A percentile compares a stretch with the other conserved stretches of the same genome.
These are phyloP conservation scores for Leucoagaricus sp. DNA, from an alignment of 1,284 basidiomycete genomes.

Conservation along the genomic window DNA sequence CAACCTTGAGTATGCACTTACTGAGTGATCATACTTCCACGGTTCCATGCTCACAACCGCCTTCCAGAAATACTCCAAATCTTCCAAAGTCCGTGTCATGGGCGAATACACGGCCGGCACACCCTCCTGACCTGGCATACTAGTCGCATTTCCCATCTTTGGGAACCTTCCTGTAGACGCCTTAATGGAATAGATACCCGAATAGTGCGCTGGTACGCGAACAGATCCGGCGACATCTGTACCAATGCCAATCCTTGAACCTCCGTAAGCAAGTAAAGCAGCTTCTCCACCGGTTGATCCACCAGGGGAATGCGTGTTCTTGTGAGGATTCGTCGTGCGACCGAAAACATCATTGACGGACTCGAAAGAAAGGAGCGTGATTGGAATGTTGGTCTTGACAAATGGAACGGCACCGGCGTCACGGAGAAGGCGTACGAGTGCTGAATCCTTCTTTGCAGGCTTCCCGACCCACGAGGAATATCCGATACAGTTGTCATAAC, in stretches of 20 bases:
- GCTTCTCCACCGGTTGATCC: slow-evolving; percentile 75
- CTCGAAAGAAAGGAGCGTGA: slow-evolving; percentile 78
- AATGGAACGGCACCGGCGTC: slow-evolving; percentile 75
- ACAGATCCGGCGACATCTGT: slow-evolving; percentile 75
- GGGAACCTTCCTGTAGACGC: slow-evolving; percentile 55
- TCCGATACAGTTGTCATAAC: slow-evolving; percentile 62
- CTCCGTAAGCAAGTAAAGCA: slow-evolving; percentile 68
- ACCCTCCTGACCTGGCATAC: slow-evolving; percentile 62
- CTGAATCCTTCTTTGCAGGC: slow-evolving; percentile 44
- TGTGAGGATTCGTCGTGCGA: slow-evolving; percentile 66
- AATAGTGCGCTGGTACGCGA: slow-evolving; percentile 73
- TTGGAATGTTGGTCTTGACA: slow-evolving; percentile 76
- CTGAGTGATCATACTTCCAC: slow-evolving; percentile 62
- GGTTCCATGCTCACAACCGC: slow-evolving; percentile 58
- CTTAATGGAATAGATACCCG: slow-evolving; percentile 67
- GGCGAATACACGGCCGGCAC: slow-evolving; percentile 62
- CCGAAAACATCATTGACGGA: slow-evolving; percentile 74
- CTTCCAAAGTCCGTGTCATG: slow-evolving; percentile 69
- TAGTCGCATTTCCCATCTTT: slow-evolving; percentile 44
- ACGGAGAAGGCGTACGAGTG: slow-evolving; percentile 59
- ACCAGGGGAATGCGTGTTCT: slow-evolving; percentile 56
- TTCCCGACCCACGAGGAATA: slow-evolving; percentile 54
- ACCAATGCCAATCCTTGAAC: slow-evolving; percentile 73
- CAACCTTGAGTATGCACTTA: slow-evolving; percentile 33
- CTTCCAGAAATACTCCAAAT: slow-evolving; percentile 65